A percentile compares a stretch with the other conserved stretches of the same genome.
phyloP scores from a whole-genome alignment of 495 filamentous ascomycete species.

The Aspergillus steynii region DNA sequence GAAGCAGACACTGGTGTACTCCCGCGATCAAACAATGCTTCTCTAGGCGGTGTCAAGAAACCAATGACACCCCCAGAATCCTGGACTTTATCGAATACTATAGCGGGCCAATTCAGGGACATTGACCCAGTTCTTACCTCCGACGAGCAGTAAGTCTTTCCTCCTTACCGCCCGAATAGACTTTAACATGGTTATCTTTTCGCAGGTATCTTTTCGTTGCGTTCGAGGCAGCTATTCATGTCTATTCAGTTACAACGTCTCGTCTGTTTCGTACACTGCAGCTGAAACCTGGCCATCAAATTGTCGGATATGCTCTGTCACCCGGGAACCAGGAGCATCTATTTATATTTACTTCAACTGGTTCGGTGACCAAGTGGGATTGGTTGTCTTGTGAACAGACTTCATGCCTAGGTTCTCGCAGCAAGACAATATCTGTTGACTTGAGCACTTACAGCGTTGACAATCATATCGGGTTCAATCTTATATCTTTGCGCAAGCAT shows the following conservation, averaged over 20 bases:
- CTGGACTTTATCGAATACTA: conserved; percentile 38
- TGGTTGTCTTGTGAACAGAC: conserved; percentile 64
- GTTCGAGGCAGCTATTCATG: conserved; percentile 62
- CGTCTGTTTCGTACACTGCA: conserved; percentile 66
- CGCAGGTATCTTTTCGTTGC: conserved; percentile 69
- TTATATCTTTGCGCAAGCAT: conserved; percentile 24
- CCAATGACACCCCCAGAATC: conserved; percentile 4
- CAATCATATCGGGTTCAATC: conserved; percentile 10
- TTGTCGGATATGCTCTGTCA: conserved; percentile 61
- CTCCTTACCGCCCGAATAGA: not conserved
- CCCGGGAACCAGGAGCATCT: conserved; percentile 56
- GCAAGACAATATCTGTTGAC: conserved; percentile 26
- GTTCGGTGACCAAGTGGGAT: conserved; percentile 69
- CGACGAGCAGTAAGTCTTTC: conserved; percentile 72
- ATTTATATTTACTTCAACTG: conserved; percentile 69
- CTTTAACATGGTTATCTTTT: conserved; percentile 23
- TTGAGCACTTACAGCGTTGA: conserved; percentile 16
- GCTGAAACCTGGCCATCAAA: conserved; percentile 30
- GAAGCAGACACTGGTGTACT: not conserved
- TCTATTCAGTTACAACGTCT: conserved; percentile 80
- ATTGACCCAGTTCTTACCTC: conserved; percentile 75
- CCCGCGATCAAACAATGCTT: not conserved
- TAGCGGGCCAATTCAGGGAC: conserved; percentile 44
- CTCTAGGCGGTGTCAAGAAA: conserved; percentile 3
- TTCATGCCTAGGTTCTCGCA: conserved; percentile 44